These are phyloP conservation scores for Penicillium sclerotigenum DNA, from an alignment of 2,329 filamentous ascomycete species.

Conservation along the genomic window DNA sequence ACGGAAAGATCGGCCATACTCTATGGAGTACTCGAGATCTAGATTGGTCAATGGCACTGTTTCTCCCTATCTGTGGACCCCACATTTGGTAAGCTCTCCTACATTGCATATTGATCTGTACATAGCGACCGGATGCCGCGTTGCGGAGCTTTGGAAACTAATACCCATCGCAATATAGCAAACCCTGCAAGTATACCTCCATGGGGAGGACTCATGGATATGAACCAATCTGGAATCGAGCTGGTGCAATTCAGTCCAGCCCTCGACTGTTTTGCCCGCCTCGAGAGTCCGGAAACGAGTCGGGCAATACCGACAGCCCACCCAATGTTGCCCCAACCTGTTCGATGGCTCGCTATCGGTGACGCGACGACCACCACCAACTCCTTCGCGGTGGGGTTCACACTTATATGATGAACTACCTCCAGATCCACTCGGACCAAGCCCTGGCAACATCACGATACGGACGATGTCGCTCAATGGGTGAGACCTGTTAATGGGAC, in stretches of 20 bases:
- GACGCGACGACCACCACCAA: not conserved
- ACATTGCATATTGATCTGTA: not conserved
- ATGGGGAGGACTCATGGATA: not conserved
- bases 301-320: not conserved
- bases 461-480: too few species aligned
- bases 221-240: not conserved
- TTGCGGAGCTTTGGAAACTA: not conserved
- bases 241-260: not conserved
- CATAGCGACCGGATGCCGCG: not conserved
- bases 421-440: too few species aligned
- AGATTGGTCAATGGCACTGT: not conserved
- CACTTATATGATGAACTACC: not conserved
- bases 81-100: not conserved
- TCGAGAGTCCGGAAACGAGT: not conserved
- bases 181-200: not conserved
- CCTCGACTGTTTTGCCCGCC: not conserved
- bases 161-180: not conserved
- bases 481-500: too few species aligned
- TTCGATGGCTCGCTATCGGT: not conserved
- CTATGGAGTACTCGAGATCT: not conserved
- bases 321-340: too few species aligned
- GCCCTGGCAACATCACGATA: too few species aligned
- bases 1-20: not conserved
- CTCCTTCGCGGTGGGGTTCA: not conserved
- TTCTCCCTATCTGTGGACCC: not conserved